Evolutionary conservation across 805 yeast genomes (phyloP).

Genomic region (Suhomyces tanzawaensis): DNA sequence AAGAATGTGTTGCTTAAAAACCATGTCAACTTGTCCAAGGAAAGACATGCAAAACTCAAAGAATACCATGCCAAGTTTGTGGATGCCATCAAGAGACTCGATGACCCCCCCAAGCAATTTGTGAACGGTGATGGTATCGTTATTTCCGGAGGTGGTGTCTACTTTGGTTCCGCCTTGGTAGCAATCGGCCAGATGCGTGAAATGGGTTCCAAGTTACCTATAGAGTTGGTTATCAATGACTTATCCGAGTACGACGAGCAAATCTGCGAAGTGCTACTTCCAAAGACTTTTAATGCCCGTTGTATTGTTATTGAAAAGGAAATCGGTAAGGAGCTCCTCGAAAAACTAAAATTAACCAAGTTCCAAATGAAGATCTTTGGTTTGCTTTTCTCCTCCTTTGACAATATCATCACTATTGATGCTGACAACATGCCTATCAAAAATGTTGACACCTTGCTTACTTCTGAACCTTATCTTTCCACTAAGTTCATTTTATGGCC

Average conservation of each 20-base stretch:
- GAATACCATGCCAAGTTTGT: conserved; percentile 27
- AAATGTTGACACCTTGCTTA: conserved; percentile 27
- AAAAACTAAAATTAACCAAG: conserved; percentile 16
- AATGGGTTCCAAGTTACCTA: conserved; percentile 31
- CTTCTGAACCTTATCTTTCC: conserved; percentile 21
- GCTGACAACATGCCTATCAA: conserved; percentile 33
- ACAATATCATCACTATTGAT: conserved; percentile 31
- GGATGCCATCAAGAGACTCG: conserved; percentile 20
- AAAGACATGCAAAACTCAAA: conserved; percentile 21
- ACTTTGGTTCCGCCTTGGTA: conserved; percentile 29
- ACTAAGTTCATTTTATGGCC: conserved; percentile 36
- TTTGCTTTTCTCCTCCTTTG: conserved; percentile 32
- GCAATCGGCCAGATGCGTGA: conserved; percentile 30
- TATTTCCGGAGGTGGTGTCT: conserved; percentile 27
- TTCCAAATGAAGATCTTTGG: conserved; percentile 33
- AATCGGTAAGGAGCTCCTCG: conserved; percentile 20
- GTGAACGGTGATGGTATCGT: conserved; percentile 35
- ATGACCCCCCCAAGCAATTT: conserved; percentile 24
- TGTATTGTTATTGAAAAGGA: conserved; percentile 28
- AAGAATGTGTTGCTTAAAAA: conserved; percentile 10
- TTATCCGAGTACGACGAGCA: conserved; percentile 21
- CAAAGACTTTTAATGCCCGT: conserved; percentile 21
- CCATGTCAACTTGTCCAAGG: conserved; percentile 15
- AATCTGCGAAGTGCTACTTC: conserved; percentile 27
- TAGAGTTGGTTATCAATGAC: conserved; percentile 31